Base-by-base conservation (phyloP, 2,329 filamentous ascomycete genomes). In the Pestalotiopsis sp. region DNA sequence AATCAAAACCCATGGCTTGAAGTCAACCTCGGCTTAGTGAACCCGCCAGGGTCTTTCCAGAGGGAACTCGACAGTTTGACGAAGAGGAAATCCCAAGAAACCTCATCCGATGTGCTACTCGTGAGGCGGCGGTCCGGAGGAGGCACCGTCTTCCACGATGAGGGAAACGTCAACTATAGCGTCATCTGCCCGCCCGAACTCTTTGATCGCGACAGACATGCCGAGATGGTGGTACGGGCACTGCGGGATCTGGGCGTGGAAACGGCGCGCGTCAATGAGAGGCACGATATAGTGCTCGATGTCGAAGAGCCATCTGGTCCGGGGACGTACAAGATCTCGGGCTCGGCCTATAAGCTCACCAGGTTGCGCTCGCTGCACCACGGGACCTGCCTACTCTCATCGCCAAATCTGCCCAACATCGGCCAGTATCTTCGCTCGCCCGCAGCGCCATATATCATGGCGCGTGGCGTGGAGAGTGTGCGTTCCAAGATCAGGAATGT, bases 1-100 rank as follows among this genome's bases (percentile, higher is more conserved):
- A 99, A 99, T 79, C 96, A 99, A 83, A 99, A 99, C 79, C 96
- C 96, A 67, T 99, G 95, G 96, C 86, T 93, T 9, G 96, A 99
- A 83, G 90, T 93, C 70, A 93, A 97, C 78, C 86, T 98, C 9
- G 82, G 82, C 52, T 84, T 89, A 1, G 83, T 97, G 13, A 74
- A 62, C 67, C 74, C 65, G n/a, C 70, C 68, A 20, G 27, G 25
- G 36, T 62, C 59, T 11, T 62, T 62, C 17, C 17, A 62, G 27
- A 52, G 45, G 20, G 27, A 62, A 36, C 59, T 62, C 1, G 71
- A 69, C 23, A 70, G 7, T 67, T 71, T 17, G 65, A 58, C 25
- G 31, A 2, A 75, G 75, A 65, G 73, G 74, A 64, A 68, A 71
- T 7, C 61, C 70, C n/a, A 41, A 17, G 7, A 39, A 25, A 60